These are phyloP conservation scores for Pichia sp. DNA, from an alignment of 1,139 yeast species.

Conservation along the genomic window DNA sequence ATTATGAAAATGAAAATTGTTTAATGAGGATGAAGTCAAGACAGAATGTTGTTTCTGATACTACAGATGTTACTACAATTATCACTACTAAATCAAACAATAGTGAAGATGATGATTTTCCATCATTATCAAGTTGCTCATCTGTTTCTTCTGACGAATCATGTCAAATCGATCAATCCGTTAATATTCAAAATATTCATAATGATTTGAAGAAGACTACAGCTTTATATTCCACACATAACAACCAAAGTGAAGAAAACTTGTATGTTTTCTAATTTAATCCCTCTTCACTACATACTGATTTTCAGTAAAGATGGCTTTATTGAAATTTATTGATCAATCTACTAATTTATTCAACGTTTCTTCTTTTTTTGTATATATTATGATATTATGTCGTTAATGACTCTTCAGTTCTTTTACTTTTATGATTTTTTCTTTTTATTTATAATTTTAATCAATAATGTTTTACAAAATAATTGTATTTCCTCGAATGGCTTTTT, in stretches of 20 bases:
- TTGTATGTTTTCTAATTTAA: background rate
- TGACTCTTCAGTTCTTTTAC: background rate
- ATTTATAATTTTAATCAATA: background rate
- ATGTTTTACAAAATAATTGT: background rate
- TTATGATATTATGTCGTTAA: background rate
- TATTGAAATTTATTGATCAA: background rate
- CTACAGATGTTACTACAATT: background rate
- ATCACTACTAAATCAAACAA: conserved; percentile 2
- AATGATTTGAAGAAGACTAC: background rate
- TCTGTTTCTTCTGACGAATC: conserved; percentile 20
- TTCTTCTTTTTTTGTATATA: no score
- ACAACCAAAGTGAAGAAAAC: background rate
- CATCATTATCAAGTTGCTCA: conserved; percentile 20
- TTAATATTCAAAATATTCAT: background rate
- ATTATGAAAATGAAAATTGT: background rate
- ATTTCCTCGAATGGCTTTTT: no score
- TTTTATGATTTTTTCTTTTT: background rate
- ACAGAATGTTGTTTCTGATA: background rate
- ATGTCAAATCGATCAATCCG: background rate
- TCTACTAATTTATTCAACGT: no score
- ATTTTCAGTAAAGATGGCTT: conserved; percentile 6
- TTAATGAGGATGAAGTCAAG: conserved; percentile 7
- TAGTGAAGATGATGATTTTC: conserved; percentile 16
- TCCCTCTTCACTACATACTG: background rate
- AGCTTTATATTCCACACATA: background rate